Base-by-base conservation (phyloP, 495 filamentous ascomycete genomes). In the Darksidea phi region DNA sequence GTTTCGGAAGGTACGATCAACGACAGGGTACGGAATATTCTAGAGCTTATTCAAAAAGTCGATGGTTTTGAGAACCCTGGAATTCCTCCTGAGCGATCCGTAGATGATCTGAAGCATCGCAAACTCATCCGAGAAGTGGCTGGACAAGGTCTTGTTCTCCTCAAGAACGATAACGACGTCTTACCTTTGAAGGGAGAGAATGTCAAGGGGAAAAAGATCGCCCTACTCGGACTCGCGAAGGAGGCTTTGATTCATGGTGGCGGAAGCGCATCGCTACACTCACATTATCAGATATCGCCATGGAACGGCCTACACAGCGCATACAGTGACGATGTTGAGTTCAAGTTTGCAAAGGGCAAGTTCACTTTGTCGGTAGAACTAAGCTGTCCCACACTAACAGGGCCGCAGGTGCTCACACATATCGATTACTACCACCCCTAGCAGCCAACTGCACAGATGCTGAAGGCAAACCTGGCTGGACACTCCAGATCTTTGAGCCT, bases 171-270 rank as follows among this genome's bases (percentile, higher is more conserved):
- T 6, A 57, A 62, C 1, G 23, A 34, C 20, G 23, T 62, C 11
- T 48, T 67, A n/a, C 64, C 64, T 12, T 52, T 67, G n/a, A 54
- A 20, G 11, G 62, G 58, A 34, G 64, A 67, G 1, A 24, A 66
- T 1, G 1, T 48, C 17, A 54, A 48, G 26, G 58, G 58, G 2
- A 61, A 61, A 32, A 61, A 61, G 42, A 48, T 61, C 20, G 58
- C 58, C 2, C 26, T 61, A 18, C 51, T 61, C 15, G 58, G 58
- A 1, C 23, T 61, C 1, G 58, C 58, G 3, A 54, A 61, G 23
- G 58, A 61, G 13, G 58, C 58, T 1, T 34, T 61, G 50, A 61
- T 61, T 24, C 58, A 61, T 42, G 58, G 58, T 48, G 58, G 58
- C 7, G 58, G 58, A 1, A 61, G 58, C 23, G 58, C 58, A 1